Base-by-base conservation (phyloP, 441 rosid species). In the Corymbia citriodora region DNA sequence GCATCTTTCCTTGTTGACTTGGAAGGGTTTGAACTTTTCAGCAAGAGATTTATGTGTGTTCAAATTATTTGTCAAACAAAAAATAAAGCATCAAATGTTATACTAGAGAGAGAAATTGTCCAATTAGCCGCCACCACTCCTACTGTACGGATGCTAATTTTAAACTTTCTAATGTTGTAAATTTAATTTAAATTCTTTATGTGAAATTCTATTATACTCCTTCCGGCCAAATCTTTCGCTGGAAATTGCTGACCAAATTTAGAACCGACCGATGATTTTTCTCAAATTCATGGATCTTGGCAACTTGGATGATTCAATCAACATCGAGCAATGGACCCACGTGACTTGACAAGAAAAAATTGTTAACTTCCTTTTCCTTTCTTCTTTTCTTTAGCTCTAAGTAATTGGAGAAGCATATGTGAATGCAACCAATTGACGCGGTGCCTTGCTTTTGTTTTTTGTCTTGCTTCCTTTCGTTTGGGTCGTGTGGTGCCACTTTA, bases 61-160 rank as follows among this genome's bases (percentile, higher is more conserved):
- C 85, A 2, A 0, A 23, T 25, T 23, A 25, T 21, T 74, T 21
- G 85, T 74, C 85, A 23, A 40, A 50, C 23, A 1, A 40, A 74
- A 40, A 45, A 14, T 74, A 12, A 40, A 74, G n/a, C 29, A 23
- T 12, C 7, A 21, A 13, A 12, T 40, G 10, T 12, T 57, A 0
- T 31, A 12, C 10, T 3, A 1, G 6, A 4, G 14, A 14, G 14
- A 14, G 29, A 23, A 74, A 23, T 23, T 74, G 1, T 36, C 17
- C 12, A 7, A 45, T 40, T 23, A 40, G 2, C 2, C 16, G 8
- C 12, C 45, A 21, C 40, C 2, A 33, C 11, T n/a, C 29, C 0
- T 21, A 21, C 3, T 40, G 2, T 4, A 21, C 0, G 9, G 1
- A 74, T 40, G 14, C 1, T 18, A 72, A 19, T 1, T 2, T 4